A percentile compares a stretch with the other conserved stretches of the same genome.
phyloP scores from a whole-genome alignment of 306 rosid genomes.

The Rosa rugosa region DNA sequence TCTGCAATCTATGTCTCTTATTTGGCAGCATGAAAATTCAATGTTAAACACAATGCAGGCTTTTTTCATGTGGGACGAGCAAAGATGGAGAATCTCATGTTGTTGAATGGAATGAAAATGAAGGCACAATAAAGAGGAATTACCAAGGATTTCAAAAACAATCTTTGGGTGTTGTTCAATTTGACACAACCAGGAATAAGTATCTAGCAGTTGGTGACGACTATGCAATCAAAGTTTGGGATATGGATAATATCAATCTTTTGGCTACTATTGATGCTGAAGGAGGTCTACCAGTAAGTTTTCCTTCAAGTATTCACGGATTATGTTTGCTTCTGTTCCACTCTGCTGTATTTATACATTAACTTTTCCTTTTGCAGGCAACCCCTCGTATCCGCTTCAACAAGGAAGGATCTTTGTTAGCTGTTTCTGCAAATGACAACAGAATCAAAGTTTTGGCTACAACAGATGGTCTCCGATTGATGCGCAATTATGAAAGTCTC shows the following conservation, averaged over 20 bases:
- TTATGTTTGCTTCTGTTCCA: neutral
- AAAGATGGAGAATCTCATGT: slow-evolving; percentile 76
- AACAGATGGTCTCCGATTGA: slow-evolving; percentile 48
- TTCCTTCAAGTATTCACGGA: neutral
- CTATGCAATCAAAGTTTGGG: slow-evolving; percentile 85
- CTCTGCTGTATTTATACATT: slow-evolving; percentile 22
- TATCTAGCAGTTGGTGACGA: slow-evolving; percentile 90
- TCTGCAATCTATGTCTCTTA: neutral
- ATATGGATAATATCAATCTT: slow-evolving; percentile 72
- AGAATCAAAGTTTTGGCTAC: slow-evolving; percentile 75
- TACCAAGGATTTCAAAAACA: slow-evolving; percentile 76
- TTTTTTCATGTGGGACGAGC: slow-evolving; percentile 92
- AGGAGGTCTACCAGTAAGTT: slow-evolving; percentile 83
- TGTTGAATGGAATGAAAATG: slow-evolving; percentile 91
- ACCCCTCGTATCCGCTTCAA: slow-evolving; percentile 89
- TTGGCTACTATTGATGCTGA: slow-evolving; percentile 71
- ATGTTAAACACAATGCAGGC: slow-evolving; percentile 41
- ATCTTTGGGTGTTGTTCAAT: slow-evolving; percentile 69
- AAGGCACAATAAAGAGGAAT: slow-evolving; percentile 72
- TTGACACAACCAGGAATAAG: slow-evolving; percentile 73
- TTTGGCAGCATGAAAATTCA: slow-evolving; percentile 7
- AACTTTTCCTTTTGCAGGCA: slow-evolving; percentile 50
- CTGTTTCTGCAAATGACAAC: slow-evolving; percentile 75
- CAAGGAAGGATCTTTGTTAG: slow-evolving; percentile 85
- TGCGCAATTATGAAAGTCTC: slow-evolving; percentile 48